phyloP scores from a whole-genome alignment of 179 eudicot genomes.

The Silene vulgaris region DNA sequence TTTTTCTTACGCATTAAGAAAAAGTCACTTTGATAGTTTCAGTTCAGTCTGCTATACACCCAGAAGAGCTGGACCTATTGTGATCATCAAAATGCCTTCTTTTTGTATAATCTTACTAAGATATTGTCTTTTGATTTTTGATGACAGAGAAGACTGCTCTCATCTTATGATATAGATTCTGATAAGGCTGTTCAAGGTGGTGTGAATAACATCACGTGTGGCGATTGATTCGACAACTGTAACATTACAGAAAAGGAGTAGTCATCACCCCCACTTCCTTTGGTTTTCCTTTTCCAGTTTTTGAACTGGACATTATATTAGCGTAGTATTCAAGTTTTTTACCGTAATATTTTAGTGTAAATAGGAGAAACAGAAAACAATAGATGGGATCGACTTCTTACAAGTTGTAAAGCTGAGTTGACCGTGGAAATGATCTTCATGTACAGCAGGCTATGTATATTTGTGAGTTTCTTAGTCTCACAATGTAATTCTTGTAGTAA shows the following conservation, averaged over 20 bases:
- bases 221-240: conserved; percentile 27
- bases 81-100: neutral
- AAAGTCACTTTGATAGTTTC: neutral
- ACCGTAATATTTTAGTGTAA: conserved; percentile 19
- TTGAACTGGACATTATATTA: conserved; percentile 21
- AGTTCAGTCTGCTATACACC: neutral
- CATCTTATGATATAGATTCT: conserved; percentile 58
- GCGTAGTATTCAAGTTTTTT: conserved; percentile 18
- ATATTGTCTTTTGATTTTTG: conserved; percentile 9
- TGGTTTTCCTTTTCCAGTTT: conserved; percentile 9
- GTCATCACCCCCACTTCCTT: neutral
- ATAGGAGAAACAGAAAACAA: conserved; percentile 23
- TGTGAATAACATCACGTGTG: conserved; percentile 25
- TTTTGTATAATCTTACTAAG: conserved; percentile 4
- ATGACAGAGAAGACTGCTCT: conserved; percentile 76
- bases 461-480: conserved; percentile 22
- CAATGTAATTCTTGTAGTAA: conserved; percentile 24
- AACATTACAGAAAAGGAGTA: conserved; percentile 14
- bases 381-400: conserved; percentile 12
- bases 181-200: conserved; percentile 43
- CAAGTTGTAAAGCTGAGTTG: conserved; percentile 24
- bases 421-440: conserved; percentile 5
- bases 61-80: neutral
- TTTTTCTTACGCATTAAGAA: neutral
- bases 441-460: conserved; percentile 38